Evolutionary conservation across 805 yeast genomes (phyloP), one percentile per base, ranked within the genome.

Genomic region (Saccharomycopsis schoenii): DNA sequence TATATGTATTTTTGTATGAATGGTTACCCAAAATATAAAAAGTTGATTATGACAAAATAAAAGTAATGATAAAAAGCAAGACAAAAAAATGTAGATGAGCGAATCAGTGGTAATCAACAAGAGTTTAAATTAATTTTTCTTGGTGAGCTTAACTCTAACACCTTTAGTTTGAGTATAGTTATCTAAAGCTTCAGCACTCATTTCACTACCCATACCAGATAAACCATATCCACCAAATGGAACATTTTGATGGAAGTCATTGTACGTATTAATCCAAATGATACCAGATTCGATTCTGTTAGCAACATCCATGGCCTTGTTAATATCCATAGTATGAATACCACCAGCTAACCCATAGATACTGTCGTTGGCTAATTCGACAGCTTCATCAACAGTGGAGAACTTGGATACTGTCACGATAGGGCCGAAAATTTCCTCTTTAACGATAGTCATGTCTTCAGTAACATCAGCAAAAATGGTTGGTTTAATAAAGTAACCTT

Each of bases 191-290:
- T 89, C 91, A 64, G 80, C 82, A 70, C 97, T 97, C 81, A 91
- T 84, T 79, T 92, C 97, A 74, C 96, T 83, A 71, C 98, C 97
- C 65, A 86, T 78, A 75, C 98, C 98, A 62, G 94, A 86, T 80
- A 84, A 83, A 74, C 89, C 89, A 78, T 80, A 88, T 57, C 97
- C 97, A 69, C 97, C 97, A 73, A 92, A 92, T 70, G 97, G 97
- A 74, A 92, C 87, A 73, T 82, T 79, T 70, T 80, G 85, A 74
- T 91, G 91, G 81, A 89, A 86, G 71, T 89, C 94, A 75, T 91
- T 91, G 75, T 89, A 86, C 62, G 91, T 83, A 83, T 92, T 92
- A 67, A 91, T 82, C 93, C 96, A 93, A 67, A 92, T 84, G 62
- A 93, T 88, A 71, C 98, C 98, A 63, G 96, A 86, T 68, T 85